Conservation (phyloP, 345 rosid species). For the Geranium brycei region DNA sequence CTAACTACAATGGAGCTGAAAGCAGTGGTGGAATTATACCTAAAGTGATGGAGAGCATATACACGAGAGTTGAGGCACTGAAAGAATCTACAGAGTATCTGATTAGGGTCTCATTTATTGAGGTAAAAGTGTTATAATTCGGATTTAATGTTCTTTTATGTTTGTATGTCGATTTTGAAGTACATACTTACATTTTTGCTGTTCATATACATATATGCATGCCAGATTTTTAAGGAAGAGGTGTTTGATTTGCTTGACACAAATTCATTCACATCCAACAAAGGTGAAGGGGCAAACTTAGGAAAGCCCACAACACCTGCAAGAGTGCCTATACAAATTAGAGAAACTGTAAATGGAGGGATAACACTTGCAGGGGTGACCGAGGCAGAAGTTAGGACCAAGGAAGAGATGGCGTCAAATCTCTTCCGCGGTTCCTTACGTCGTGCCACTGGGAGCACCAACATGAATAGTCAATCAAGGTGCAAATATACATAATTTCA, state of each 20-base stretch:
- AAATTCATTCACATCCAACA: conserved; percentile 27
- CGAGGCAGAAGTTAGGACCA: conserved; percentile 73
- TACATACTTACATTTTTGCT: too few species aligned
- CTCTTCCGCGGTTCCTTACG: conserved; percentile 62
- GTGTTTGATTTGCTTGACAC: conserved; percentile 81
- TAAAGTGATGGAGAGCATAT: conserved; percentile 71
- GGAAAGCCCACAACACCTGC: conserved; percentile 33
- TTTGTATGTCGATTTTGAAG: neutral
- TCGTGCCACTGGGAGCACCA: conserved; percentile 95
- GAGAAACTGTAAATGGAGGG: conserved; percentile 85
- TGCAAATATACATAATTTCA: conserved; percentile 4
- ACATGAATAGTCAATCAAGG: conserved; percentile 99
- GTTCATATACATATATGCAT: neutral
- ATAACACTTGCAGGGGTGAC: conserved; percentile 92
- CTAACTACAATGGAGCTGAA: conserved; percentile 61
- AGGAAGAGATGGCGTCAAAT: conserved; percentile 79
- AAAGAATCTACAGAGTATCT: conserved; percentile 46
- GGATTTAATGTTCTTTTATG: neutral
- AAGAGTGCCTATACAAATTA: conserved; percentile 72
- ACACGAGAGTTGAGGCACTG: conserved; percentile 32
- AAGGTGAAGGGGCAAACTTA: conserved; percentile 30
- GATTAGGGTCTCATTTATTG: conserved; percentile 86
- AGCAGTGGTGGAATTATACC: conserved; percentile 58
- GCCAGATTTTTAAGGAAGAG: conserved; percentile 89
- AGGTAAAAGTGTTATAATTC: conserved; percentile 28